Conservation (phyloP, 352 stramenopile genomes). For the Globisporangium paroecandrum region DNA sequence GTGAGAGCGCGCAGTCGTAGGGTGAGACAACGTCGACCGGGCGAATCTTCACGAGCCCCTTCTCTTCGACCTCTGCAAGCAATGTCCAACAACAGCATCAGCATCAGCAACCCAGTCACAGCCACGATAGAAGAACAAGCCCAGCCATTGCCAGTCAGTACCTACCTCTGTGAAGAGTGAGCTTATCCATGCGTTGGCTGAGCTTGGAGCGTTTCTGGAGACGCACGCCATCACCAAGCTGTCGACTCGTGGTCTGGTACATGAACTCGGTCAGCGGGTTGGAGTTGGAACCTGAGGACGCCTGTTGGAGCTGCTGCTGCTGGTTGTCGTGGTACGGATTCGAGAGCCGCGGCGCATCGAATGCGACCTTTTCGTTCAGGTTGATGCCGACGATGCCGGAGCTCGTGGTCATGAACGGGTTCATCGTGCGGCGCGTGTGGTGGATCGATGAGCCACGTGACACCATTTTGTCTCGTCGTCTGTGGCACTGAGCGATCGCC, state of each 20-base stretch:
- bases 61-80: constrained; percentile 51
- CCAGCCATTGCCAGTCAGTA: background rate
- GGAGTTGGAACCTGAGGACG: background rate
- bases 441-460: constrained; percentile 73
- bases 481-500: background rate
- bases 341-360: constrained; percentile 48
- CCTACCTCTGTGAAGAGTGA: constrained; percentile 57
- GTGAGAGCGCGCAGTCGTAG: constrained; percentile 44
- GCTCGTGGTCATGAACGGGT: constrained; percentile 85
- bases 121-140: too few relatives aligned
- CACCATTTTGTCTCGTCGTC: constrained; percentile 37
- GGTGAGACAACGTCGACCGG: constrained; percentile 51
- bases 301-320: constrained; percentile 9
- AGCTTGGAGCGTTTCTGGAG: constrained; percentile 46
- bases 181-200: constrained; percentile 78
- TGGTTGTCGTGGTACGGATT: constrained; percentile 31
- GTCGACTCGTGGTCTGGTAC: constrained; percentile 69
- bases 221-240: constrained; percentile 44
- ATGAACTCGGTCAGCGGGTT: constrained; percentile 65
- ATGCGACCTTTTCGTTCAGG: constrained; percentile 58
- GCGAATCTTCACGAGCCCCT: constrained; percentile 48
- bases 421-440: constrained; percentile 62
- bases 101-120: background rate
- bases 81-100: background rate
- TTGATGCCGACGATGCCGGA: constrained; percentile 82